Evolutionary conservation across 305 asterid species (phyloP).

Genomic region (Andrographis paniculata): DNA sequence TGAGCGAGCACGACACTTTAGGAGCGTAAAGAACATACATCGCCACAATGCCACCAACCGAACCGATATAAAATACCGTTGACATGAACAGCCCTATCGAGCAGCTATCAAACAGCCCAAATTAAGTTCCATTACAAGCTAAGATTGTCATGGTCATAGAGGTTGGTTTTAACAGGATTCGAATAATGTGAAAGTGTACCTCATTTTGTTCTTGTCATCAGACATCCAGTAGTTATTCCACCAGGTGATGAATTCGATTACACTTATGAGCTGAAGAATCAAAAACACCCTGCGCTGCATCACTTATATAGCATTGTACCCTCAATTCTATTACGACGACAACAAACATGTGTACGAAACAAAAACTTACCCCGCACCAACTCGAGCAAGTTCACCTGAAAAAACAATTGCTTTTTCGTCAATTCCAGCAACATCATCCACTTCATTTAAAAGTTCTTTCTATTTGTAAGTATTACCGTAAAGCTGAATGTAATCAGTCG

Average conservation of each 20-base stretch:
- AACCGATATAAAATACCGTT: conserved; percentile 54
- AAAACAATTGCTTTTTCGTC: too few species aligned
- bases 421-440: too few species aligned
- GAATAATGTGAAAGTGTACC: conserved; percentile 23
- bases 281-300: conserved; percentile 54
- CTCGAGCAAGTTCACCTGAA: conserved; percentile 86
- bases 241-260: conserved; percentile 86
- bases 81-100: conserved; percentile 86
- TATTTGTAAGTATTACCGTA: conserved; percentile 41
- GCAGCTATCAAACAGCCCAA: conserved; percentile 46
- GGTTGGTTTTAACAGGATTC: too few species aligned
- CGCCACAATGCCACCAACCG: conserved; percentile 54
- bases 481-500: conserved; percentile 56
- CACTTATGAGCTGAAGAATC: conserved; percentile 80
- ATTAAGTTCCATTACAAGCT: too few species aligned
- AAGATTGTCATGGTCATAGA: too few species aligned
- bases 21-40: conserved; percentile 78
- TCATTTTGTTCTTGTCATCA: conserved; percentile 44
- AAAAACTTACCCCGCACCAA: conserved; percentile 89
- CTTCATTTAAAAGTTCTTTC: too few species aligned
- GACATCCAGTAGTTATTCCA: conserved; percentile 94
- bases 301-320: background rate
- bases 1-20: conserved; percentile 56
- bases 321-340: background rate
- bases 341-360: background rate